Evolutionary conservation across 345 rosid genomes (phyloP).

Genomic region (Viola odorata): DNA sequence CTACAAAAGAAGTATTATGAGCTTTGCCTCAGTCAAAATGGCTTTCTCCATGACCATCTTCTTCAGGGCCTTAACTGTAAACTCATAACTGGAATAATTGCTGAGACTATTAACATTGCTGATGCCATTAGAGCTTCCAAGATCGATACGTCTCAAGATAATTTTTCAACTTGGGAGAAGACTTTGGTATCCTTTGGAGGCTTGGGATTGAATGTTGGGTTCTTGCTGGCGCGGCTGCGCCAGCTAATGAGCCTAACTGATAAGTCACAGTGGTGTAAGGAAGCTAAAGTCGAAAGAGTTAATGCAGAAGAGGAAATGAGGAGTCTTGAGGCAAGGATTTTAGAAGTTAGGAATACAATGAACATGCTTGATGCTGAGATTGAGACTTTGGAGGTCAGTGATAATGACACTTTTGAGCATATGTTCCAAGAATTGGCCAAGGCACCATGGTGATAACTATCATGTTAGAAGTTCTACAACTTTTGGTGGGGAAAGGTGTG

Average conservation of each 20-base stretch:
- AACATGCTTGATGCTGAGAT: constrained; percentile 18
- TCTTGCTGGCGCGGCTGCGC: constrained; percentile 22
- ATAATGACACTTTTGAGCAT: constrained; percentile 4
- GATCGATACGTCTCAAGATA: constrained; percentile 12
- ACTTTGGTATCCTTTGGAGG: constrained; percentile 28
- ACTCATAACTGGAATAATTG: constrained; percentile 26
- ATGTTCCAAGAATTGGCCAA: constrained; percentile 26
- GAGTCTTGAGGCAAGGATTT: constrained; percentile 19
- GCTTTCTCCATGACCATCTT: constrained; percentile 35
- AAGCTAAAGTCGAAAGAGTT: constrained; percentile 17
- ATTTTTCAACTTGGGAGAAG: constrained; percentile 27
- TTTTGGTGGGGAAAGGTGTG: constrained; percentile 1
- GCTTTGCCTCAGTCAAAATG: constrained; percentile 36
- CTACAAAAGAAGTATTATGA: constrained; percentile 32
- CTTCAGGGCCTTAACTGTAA: constrained; percentile 28
- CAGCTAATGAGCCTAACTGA: constrained; percentile 19
- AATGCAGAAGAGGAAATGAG: constrained; percentile 13
- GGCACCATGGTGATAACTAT: constrained; percentile 26
- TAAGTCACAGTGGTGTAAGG: constrained; percentile 18
- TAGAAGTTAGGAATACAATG: constrained; percentile 12
- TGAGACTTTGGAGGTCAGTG: constrained; percentile 7
- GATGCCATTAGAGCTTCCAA: constrained; percentile 41
- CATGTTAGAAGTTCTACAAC: neutral
- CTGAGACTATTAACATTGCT: constrained; percentile 26
- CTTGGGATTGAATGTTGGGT: constrained; percentile 37